Evolutionary conservation across 306 rosid species (phyloP).

Genomic region (Castanea mollissima): DNA sequence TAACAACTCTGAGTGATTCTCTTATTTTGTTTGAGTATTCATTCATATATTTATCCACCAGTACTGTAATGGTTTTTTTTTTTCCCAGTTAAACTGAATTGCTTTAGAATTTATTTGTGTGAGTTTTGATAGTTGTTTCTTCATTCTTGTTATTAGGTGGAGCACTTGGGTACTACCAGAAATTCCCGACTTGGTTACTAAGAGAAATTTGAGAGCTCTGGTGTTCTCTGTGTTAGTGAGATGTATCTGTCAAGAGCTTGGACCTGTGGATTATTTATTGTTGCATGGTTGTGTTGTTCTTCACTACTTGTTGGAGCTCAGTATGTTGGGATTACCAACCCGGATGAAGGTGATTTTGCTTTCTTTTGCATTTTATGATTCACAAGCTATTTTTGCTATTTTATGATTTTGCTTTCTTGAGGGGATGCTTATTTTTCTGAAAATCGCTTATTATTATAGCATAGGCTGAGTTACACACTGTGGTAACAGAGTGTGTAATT

Average conservation of each 20-base stretch:
- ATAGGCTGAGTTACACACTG: too few relatives aligned
- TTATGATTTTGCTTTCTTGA: background rate
- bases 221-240: background rate
- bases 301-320: constrained; percentile 20
- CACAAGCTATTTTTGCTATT: background rate
- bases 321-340: constrained; percentile 19
- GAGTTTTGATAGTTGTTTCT: background rate
- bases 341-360: constrained; percentile 40
- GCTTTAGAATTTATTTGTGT: background rate
- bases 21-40: background rate
- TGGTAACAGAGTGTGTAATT: too few relatives aligned
- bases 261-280: constrained; percentile 17
- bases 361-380: background rate
- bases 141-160: constrained; percentile 21
- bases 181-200: background rate
- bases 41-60: background rate
- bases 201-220: background rate
- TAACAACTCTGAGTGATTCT: background rate
- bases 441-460: too few relatives aligned
- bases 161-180: background rate
- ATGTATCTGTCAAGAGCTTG: constrained; percentile 37
- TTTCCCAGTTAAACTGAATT: background rate
- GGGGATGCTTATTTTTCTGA: background rate
- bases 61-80: background rate
- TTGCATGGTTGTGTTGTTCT: constrained; percentile 26